phyloP scores from a whole-genome alignment of 1,139 yeast species.

The Yarrowia galli region DNA sequence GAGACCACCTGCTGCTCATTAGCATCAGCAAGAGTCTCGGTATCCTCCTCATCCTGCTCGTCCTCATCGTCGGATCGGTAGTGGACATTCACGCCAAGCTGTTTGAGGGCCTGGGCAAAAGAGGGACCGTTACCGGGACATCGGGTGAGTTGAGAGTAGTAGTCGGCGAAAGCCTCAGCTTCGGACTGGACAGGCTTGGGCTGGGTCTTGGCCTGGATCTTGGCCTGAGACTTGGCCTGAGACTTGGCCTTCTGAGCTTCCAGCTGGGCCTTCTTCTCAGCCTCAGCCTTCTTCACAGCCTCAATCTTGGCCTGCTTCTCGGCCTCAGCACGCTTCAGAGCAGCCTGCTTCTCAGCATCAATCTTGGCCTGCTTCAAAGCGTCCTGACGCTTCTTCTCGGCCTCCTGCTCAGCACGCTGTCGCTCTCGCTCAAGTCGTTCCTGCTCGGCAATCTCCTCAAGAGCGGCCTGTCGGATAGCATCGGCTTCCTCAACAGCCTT shows the following conservation, averaged over 20 bases:
- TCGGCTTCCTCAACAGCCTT: conserved; percentile 14
- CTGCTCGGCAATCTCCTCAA: neutral
- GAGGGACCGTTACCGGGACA: conserved; percentile 26
- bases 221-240: neutral
- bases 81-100: conserved; percentile 17
- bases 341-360: neutral
- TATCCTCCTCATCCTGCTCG: neutral
- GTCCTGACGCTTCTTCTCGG: neutral
- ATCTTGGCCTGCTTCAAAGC: neutral
- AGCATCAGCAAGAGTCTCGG: too few species aligned
- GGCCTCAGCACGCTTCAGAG: neutral
- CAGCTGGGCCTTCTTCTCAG: conserved; percentile 2
- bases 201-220: neutral
- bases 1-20: too few species aligned
- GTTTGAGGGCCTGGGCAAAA: conserved; percentile 32
- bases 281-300: neutral
- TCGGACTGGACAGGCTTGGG: conserved; percentile 9
- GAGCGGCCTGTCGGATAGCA: neutral
- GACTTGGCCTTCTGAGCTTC: neutral
- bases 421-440: neutral
- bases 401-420: neutral
- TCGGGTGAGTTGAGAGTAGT: conserved; percentile 15
- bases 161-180: conserved; percentile 13
- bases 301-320: neutral
- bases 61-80: conserved; percentile 15